Evolutionary conservation across 805 yeast genomes (phyloP).

Genomic region (Ogataea allantospora): DNA sequence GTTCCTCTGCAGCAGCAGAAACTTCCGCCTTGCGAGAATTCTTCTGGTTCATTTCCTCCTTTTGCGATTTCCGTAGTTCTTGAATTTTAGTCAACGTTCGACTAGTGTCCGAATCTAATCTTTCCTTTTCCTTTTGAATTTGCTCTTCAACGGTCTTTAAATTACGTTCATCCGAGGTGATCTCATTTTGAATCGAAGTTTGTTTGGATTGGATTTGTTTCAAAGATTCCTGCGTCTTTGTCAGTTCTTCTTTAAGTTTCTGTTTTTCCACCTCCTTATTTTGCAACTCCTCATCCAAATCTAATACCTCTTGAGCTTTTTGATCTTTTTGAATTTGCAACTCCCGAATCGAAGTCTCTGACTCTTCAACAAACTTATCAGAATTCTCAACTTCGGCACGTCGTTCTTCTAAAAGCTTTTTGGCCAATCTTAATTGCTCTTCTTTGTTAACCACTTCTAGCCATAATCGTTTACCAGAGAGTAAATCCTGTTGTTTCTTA

Average conservation of each 20-base stretch:
- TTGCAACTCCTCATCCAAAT: constrained; percentile 16
- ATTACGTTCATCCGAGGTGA: constrained; percentile 16
- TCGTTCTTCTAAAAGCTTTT: constrained; percentile 16
- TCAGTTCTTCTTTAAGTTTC: constrained; percentile 16
- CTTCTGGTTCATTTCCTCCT: constrained; percentile 14
- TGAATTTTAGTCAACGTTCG: constrained; percentile 40
- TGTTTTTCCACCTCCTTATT: constrained; percentile 15
- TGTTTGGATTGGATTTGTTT: constrained; percentile 26
- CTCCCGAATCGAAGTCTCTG: constrained; percentile 10
- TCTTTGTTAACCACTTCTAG: constrained; percentile 37
- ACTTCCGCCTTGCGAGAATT: constrained; percentile 16
- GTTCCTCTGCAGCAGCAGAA: constrained; percentile 8
- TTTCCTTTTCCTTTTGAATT: constrained; percentile 34
- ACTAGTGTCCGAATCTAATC: constrained; percentile 42
- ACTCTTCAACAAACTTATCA: constrained; percentile 19
- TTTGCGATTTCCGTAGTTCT: constrained; percentile 16
- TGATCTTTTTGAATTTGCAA: constrained; percentile 19
- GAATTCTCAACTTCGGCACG: constrained; percentile 19
- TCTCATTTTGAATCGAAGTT: constrained; percentile 19
- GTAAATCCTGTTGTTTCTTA: constrained; percentile 36
- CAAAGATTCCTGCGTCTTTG: constrained; percentile 23
- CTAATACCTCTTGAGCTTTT: constrained; percentile 16
- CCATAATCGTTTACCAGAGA: constrained; percentile 52
- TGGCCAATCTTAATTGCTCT: constrained; percentile 24
- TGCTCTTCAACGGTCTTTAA: constrained; percentile 27